phyloP scores from a whole-genome alignment of 1,284 basidiomycete genomes.

The Caloboletus inedulis region DNA sequence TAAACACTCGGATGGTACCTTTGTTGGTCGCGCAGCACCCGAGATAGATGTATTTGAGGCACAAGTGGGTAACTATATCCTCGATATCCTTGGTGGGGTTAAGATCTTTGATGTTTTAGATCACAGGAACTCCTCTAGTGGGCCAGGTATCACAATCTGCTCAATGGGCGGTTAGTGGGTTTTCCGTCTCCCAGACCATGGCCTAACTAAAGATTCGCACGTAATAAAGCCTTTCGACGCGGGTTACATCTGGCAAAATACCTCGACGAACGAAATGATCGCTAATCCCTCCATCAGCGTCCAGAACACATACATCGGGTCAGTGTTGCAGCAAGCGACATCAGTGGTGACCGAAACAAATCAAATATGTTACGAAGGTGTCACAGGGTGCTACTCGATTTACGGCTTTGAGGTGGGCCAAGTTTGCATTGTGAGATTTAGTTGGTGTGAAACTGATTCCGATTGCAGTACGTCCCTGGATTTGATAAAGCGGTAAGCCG shows the following conservation, averaged over 20 bases:
- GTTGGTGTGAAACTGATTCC: not conserved
- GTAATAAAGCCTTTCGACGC: constrained; percentile 44
- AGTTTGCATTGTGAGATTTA: constrained; percentile 4
- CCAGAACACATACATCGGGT: constrained; percentile 55
- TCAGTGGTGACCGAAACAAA: constrained; percentile 51
- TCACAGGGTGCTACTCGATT: constrained; percentile 43
- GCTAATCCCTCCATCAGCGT: constrained; percentile 44
- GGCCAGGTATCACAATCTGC: constrained; percentile 63
- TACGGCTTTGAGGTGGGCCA: constrained; percentile 57
- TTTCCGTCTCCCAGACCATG: not conserved
- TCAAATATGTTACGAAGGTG: constrained; percentile 48
- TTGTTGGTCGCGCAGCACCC: constrained; percentile 52
- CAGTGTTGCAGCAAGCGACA: constrained; percentile 59
- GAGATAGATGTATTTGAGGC: constrained; percentile 52
- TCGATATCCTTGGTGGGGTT: not conserved
- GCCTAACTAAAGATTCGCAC: constrained; percentile 1
- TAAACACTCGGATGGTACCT: constrained; percentile 49
- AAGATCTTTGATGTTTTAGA: constrained; percentile 27
- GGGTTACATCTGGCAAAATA: constrained; percentile 44
- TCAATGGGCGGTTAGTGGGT: constrained; percentile 58
- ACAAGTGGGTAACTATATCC: constrained; percentile 23
- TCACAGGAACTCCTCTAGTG: constrained; percentile 41
- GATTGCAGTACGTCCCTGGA: constrained; percentile 53
- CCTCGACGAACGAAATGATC: constrained; percentile 43
- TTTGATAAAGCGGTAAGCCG: constrained; percentile 48